Evolutionary conservation across 148 eudicot species (phyloP).

Genomic region (Dysphania ambrosioides): DNA sequence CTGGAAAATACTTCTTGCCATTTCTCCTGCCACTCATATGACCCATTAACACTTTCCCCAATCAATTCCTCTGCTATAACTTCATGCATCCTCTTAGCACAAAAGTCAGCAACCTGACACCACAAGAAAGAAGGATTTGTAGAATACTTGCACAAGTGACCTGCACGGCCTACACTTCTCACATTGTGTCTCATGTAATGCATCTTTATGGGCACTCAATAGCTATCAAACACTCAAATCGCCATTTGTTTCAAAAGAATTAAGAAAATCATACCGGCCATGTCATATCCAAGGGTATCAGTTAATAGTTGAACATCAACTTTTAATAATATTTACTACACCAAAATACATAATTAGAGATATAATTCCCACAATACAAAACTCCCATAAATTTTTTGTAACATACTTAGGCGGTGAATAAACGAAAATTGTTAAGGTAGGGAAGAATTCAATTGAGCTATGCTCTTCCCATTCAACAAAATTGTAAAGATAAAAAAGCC

Average conservation of each 20-base stretch:
- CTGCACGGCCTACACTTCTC: neutral
- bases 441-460: neutral
- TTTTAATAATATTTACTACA: too few relatives aligned
- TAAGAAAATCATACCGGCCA: neutral
- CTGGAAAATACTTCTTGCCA: constrained; percentile 49
- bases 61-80: constrained; percentile 58
- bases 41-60: constrained; percentile 25
- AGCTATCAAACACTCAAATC: neutral
- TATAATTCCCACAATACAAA: neutral
- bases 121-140: neutral
- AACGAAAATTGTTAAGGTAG: too few relatives aligned
- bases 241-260: neutral
- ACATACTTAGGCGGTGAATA: neutral
- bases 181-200: neutral
- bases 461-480: neutral
- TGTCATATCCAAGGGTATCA: neutral
- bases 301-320: neutral
- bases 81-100: constrained; percentile 62
- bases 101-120: constrained; percentile 60
- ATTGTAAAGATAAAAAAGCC: neutral
- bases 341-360: too few relatives aligned
- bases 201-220: neutral
- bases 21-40: constrained; percentile 52
- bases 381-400: neutral
- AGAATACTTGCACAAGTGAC: neutral